A percentile compares a stretch with the other conserved stretches of the same genome.
Evolutionary conservation across 345 rosid genomes (phyloP).

Genomic region (Stellera chamaejasme): DNA sequence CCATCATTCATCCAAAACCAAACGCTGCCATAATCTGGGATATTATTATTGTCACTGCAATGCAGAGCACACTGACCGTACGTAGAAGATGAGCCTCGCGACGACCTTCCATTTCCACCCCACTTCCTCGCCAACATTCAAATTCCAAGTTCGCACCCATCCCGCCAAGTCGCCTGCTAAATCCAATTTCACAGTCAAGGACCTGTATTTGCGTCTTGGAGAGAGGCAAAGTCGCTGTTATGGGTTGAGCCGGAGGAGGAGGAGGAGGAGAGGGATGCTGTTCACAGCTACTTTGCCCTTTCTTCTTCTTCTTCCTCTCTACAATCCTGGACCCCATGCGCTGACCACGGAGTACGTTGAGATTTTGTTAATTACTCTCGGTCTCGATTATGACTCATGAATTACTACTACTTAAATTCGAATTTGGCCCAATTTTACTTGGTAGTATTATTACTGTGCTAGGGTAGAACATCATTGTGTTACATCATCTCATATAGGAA

Average conservation of each 20-base stretch:
- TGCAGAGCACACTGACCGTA: neutral
- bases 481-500: neutral
- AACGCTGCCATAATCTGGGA: no score
- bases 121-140: slow-evolving; percentile 15
- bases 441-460: no score
- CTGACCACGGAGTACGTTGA: slow-evolving; percentile 34
- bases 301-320: slow-evolving; percentile 38
- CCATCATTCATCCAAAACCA: no score
- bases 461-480: no score
- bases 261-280: slow-evolving; percentile 38
- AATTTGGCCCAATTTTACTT: neutral
- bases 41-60: neutral
- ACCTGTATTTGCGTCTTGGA: neutral
- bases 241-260: slow-evolving; percentile 22
- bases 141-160: slow-evolving; percentile 35
- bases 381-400: neutral
- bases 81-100: slow-evolving; percentile 13
- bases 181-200: neutral
- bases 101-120: slow-evolving; percentile 12
- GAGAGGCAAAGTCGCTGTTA: slow-evolving; percentile 5
- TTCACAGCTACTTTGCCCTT: slow-evolving; percentile 40
- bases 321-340: slow-evolving; percentile 31
- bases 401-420: neutral
- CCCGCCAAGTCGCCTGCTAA: slow-evolving; percentile 24
- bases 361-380: neutral